These are phyloP conservation scores for Cucurbitaria berberidis DNA, from an alignment of 2,329 filamentous ascomycete genomes.

Conservation along the genomic window DNA sequence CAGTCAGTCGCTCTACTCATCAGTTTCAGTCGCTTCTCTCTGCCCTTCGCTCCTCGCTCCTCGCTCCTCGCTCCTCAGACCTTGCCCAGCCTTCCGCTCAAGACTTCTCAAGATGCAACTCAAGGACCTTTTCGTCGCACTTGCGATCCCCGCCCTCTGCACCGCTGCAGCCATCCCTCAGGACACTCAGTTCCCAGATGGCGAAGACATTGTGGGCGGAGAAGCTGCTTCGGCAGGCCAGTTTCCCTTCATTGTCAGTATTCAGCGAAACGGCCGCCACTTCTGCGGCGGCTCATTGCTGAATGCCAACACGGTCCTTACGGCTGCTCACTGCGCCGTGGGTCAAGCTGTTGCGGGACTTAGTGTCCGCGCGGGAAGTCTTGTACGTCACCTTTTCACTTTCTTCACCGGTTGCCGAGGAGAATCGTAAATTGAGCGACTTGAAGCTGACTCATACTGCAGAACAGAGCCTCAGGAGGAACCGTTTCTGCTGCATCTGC, in stretches of 20 bases:
- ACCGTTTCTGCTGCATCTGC: conserved; percentile 17
- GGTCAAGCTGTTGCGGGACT: conserved; percentile 19
- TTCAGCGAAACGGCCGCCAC: conserved; percentile 23
- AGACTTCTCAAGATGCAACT: conserved; percentile 18
- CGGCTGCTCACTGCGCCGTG: conserved; percentile 31
- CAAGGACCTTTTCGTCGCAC: conserved; percentile 23
- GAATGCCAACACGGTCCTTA: conserved; percentile 33
- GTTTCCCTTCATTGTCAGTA: conserved; percentile 33
- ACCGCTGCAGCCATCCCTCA: conserved; percentile 25
- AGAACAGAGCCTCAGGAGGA: conserved; percentile 27
- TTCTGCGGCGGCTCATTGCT: conserved; percentile 32
- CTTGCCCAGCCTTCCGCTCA: conserved; percentile 5
- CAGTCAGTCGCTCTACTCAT: conserved; percentile 26
- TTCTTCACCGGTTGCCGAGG: not conserved
- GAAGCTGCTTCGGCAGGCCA: conserved; percentile 19
- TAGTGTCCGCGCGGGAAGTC: conserved; percentile 25
- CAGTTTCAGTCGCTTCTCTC: conserved; percentile 1
- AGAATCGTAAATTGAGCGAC: not conserved
- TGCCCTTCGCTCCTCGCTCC: not conserved
- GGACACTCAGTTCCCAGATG: conserved; percentile 5
- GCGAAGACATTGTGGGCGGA: conserved; percentile 27
- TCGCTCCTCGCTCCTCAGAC: not conserved
- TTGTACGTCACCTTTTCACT: conserved; percentile 12
- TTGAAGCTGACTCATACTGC: not conserved
- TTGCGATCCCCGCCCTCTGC: conserved; percentile 22